Percentiles rank a stretch among this genome's conserved stretches.
phyloP scores from a whole-genome alignment of 2,329 filamentous ascomycete genomes.

The Fusarium piperis region DNA sequence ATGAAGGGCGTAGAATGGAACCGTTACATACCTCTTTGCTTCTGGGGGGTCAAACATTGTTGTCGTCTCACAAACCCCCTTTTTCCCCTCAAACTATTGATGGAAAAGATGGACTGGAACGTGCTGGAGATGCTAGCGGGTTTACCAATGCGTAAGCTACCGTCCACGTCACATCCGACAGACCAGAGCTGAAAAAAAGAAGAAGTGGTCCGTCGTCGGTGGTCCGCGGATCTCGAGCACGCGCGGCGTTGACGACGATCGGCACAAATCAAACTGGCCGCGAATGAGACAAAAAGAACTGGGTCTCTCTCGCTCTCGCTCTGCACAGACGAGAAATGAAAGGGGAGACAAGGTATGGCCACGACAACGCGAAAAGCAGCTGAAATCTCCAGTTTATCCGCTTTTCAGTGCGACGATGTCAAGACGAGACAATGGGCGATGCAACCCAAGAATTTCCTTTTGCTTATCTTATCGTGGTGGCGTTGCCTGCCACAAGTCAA shows the following conservation, averaged over 20 bases:
- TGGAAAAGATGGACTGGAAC: neutral
- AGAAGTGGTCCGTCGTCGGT: neutral
- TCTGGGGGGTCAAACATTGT: conserved; percentile 45
- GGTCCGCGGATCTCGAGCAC: neutral
- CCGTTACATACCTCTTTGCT: conserved; percentile 45
- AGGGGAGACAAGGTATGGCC: neutral
- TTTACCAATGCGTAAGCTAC: conserved; percentile 6
- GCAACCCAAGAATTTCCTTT: conserved; percentile 36
- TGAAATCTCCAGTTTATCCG: conserved; percentile 16
- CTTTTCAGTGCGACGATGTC: conserved; percentile 18
- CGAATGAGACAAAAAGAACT: neutral
- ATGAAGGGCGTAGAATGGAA: neutral
- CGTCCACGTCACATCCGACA: conserved; percentile 28
- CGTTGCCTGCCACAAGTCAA: neutral
- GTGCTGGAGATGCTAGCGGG: neutral
- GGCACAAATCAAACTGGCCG: neutral
- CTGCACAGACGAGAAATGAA: neutral
- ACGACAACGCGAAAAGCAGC: neutral
- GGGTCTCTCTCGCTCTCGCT: neutral
- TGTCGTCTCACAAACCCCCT: neutral
- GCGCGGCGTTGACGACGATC: neutral
- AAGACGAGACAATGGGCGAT: conserved; percentile 11
- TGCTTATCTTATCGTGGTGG: conserved; percentile 41
- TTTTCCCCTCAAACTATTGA: conserved; percentile 2
- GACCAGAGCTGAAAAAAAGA: neutral